phyloP scores from a whole-genome alignment of 257 asterid species.

The Gardenia jasminoides region DNA sequence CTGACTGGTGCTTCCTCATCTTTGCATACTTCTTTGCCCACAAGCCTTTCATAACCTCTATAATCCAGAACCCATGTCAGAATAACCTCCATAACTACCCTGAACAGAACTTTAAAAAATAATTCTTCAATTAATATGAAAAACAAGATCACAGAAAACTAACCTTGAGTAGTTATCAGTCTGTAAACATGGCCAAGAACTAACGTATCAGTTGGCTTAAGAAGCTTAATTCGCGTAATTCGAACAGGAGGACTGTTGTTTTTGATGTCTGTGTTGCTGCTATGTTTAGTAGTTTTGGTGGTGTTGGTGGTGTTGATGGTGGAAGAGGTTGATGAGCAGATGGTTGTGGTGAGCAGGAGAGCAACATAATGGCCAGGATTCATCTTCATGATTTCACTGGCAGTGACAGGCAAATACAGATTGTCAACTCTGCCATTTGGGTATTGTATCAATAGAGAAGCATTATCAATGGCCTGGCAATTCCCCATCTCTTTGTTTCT shows the following conservation, averaged over 20 bases:
- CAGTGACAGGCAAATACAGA: constrained; percentile 55
- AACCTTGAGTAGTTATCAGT: constrained; percentile 80
- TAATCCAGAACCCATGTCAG: constrained; percentile 1
- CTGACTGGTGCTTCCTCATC: constrained; percentile 43
- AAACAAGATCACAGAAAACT: neutral
- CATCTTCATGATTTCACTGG: constrained; percentile 67
- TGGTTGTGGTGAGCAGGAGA: constrained; percentile 86
- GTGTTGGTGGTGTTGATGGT: constrained; percentile 26
- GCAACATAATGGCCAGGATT: constrained; percentile 91
- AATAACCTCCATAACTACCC: neutral
- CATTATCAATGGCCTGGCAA: constrained; percentile 92
- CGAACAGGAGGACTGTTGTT: constrained; percentile 40
- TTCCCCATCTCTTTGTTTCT: constrained; percentile 62
- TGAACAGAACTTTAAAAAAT: neutral
- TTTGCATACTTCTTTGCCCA: constrained; percentile 73
- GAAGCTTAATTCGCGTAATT: constrained; percentile 71
- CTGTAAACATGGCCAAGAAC: constrained; percentile 83
- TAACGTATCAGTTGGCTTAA: constrained; percentile 70
- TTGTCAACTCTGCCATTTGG: constrained; percentile 74
- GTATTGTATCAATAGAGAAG: constrained; percentile 59
- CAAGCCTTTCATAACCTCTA: constrained; percentile 72
- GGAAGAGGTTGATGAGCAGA: constrained; percentile 40
- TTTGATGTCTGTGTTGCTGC: constrained; percentile 1
- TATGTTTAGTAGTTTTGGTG: constrained; percentile 16
- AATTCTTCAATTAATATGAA: neutral